Evolutionary conservation across 2,329 filamentous ascomycete species (phyloP), one percentile per base, ranked within the genome.

Genomic region (Tolypocladium inflatum): DNA sequence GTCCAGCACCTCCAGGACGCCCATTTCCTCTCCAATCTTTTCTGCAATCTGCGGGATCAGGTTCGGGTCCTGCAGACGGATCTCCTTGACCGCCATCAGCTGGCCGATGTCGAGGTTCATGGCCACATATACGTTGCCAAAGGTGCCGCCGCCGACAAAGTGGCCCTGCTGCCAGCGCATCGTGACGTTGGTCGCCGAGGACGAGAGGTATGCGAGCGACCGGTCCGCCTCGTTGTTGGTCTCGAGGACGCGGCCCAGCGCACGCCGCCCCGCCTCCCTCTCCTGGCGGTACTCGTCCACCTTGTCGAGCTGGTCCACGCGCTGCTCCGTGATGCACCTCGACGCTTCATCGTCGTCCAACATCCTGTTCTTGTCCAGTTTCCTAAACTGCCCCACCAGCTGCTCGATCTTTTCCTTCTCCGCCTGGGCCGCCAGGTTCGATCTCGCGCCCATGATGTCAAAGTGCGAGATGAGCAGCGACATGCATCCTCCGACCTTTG

Each of bases 111-210:
- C 95, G 56, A 99, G 79, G 69, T 99, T 97, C 83, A 97, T 96
- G 39, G 92, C 94, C 39, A 91, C 91, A 68, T 99, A 99, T 13
- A 99, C 94, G 56, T 92, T 96, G 61, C 94, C 94, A 73, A 99
- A 99, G 0, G 93, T 97, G 64, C 94, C 94, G 56, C 94, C 93
- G 55, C 94, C 94, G 50, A 99, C 91, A 69, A 95, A 99, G 66
- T 96, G 91, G n/a, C 94, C 94, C 78, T 97, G 94, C 71, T 97
- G 94, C 94, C 94, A 99, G 62, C 94, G 87, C 75, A 97, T 85
- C 51, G 90, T 96, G 59, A 97, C 89, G 69, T 97, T 97, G 26
- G 91, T 96, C 17, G 93, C 91, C 45, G 91, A 95, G 0, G 93
- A 94, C 2, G 92, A 97, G 21, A 99, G 83, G 68, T 92, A 95